Evolutionary conservation across 2,329 filamentous ascomycete species (phyloP).

Genomic region (Elsinoe arachidis): DNA sequence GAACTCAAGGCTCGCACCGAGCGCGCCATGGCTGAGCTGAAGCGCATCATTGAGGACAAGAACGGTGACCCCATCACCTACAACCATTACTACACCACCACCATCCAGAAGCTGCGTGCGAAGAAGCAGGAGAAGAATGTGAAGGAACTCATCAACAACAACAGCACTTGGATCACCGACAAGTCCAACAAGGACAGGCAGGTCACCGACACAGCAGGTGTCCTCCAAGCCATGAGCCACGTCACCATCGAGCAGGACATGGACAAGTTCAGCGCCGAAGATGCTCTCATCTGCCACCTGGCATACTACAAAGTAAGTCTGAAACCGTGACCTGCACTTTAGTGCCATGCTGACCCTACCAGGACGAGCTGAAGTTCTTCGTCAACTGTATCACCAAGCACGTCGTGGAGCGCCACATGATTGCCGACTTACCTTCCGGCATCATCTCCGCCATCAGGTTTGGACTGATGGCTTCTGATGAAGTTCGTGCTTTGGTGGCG

Average conservation of each 20-base stretch:
- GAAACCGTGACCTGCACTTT: background rate
- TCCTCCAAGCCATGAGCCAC: background rate
- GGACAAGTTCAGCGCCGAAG: conserved; percentile 26
- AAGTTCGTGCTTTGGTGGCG: conserved; percentile 27
- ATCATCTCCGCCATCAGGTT: conserved; percentile 28
- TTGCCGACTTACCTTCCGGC: conserved; percentile 23
- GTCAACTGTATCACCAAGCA: conserved; percentile 27
- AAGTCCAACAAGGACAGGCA: conserved; percentile 5
- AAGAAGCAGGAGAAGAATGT: conserved; percentile 17
- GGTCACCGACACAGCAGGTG: background rate
- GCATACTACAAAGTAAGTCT: conserved; percentile 29
- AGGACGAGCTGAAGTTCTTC: conserved; percentile 32
- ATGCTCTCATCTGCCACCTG: conserved; percentile 29
- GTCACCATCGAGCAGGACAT: conserved; percentile 22
- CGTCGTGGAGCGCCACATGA: conserved; percentile 33
- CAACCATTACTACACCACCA: conserved; percentile 31
- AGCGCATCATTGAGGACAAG: conserved; percentile 41
- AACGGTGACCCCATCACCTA: conserved; percentile 30
- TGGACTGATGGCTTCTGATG: conserved; percentile 26
- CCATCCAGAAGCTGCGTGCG: conserved; percentile 26
- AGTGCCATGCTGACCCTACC: background rate
- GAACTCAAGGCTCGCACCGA: conserved; percentile 32
- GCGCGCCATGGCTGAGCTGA: conserved; percentile 34
- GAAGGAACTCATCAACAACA: conserved; percentile 27
- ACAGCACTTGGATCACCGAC: conserved; percentile 12